Evolutionary conservation across 768 basidiomycete species (phyloP).

Genomic region (Amyloporia xantha): DNA sequence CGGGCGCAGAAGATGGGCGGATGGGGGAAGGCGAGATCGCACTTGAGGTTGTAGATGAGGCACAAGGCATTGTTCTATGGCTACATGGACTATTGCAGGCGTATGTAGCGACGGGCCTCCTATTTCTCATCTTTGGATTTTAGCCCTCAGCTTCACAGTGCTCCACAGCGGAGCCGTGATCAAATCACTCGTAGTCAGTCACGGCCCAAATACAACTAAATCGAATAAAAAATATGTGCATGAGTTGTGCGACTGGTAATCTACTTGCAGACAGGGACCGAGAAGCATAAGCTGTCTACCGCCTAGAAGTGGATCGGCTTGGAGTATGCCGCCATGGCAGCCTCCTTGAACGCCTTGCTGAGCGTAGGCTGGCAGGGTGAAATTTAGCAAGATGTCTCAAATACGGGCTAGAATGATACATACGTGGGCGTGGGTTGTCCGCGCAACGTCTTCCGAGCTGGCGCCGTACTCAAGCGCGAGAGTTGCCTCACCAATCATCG

Average conservation of each 20-base stretch:
- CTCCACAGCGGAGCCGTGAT: too few species aligned
- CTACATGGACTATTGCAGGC: conserved; percentile 51
- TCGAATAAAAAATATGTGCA: too few species aligned
- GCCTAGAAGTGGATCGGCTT: conserved; percentile 83
- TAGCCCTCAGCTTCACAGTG: too few species aligned
- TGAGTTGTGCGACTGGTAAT: too few species aligned
- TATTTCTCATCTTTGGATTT: too few species aligned
- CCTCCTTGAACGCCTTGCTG: conserved; percentile 94
- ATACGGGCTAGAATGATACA: conserved; percentile 24
- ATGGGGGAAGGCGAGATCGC: conserved; percentile 61
- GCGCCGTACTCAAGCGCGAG: conserved; percentile 95
- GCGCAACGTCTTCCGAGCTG: conserved; percentile 87
- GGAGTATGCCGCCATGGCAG: conserved; percentile 78
- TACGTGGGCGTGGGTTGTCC: conserved; percentile 92
- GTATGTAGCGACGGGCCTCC: conserved; percentile 49
- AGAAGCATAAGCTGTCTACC: too few species aligned
- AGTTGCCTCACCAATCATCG: conserved; percentile 89
- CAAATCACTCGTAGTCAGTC: too few species aligned
- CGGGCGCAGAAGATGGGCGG: conserved; percentile 3
- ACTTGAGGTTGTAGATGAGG: conserved; percentile 37
- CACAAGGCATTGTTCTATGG: conserved; percentile 46
- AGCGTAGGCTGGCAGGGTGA: conserved; percentile 63
- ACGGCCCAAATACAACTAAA: too few species aligned
- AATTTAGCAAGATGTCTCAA: conserved; percentile 9
- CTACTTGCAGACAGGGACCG: too few species aligned